Conservation (phyloP, 768 basidiomycete genomes). For the Mycena albidolilacea region DNA sequence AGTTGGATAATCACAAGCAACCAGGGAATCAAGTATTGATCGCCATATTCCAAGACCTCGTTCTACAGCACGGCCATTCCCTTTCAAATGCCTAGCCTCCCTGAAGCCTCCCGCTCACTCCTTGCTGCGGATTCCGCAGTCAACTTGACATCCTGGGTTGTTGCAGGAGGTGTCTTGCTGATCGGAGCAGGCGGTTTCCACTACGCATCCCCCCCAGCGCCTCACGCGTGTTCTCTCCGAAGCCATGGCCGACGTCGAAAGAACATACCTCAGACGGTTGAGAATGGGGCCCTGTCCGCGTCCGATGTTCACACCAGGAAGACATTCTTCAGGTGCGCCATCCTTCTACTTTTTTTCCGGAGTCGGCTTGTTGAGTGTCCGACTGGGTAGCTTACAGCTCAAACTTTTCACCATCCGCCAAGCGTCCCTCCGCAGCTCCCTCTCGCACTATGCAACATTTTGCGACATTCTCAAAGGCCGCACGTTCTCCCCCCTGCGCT, state of each 20-base stretch:
- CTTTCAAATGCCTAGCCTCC: too few relatives aligned
- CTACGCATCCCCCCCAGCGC: background rate
- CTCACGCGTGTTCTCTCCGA: background rate
- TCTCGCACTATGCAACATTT: background rate
- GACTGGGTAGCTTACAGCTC: background rate
- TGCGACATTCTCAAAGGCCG: conserved; percentile 3
- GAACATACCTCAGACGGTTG: background rate
- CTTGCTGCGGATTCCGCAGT: too few relatives aligned
- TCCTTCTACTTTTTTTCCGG: too few relatives aligned
- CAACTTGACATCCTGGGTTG: too few relatives aligned
- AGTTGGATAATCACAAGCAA: too few relatives aligned
- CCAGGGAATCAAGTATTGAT: too few relatives aligned
- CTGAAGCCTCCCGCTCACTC: too few relatives aligned
- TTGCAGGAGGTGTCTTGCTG: too few relatives aligned
- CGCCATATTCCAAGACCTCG: too few relatives aligned
- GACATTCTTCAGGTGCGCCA: background rate
- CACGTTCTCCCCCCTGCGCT: background rate
- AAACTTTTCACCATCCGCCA: conserved; percentile 1
- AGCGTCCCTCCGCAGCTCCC: background rate
- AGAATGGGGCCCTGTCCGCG: background rate
- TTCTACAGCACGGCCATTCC: too few relatives aligned
- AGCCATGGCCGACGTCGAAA: background rate
- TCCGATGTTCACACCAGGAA: background rate
- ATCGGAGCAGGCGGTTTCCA: background rate
- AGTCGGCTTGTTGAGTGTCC: too few relatives aligned